Evolutionary conservation across 169 alveolate species (phyloP).

Genomic region (Cryptosporidium meleagridis): DNA sequence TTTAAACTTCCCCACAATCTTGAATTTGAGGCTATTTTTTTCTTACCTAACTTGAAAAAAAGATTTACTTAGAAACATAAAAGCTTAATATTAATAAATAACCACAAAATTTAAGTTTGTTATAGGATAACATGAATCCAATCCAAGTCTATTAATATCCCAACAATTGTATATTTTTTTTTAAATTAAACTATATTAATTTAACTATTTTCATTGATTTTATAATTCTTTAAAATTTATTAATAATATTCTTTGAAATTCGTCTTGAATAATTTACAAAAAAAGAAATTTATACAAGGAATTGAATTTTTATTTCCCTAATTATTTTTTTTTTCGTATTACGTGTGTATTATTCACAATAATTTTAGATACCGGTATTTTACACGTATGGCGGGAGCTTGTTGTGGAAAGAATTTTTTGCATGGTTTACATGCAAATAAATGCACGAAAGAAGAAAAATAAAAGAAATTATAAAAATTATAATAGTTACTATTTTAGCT

Average conservation of each 20-base stretch:
- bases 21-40: neutral
- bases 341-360: neutral
- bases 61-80: neutral
- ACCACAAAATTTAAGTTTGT: neutral
- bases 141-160: neutral
- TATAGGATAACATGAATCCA: neutral
- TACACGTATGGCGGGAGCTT: constrained; percentile 23
- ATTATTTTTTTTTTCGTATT: neutral
- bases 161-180: neutral
- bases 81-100: neutral
- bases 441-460: neutral
- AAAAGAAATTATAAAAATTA: neutral
- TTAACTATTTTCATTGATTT: neutral
- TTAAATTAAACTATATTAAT: neutral
- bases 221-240: too few relatives aligned
- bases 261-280: too few relatives aligned
- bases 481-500: neutral
- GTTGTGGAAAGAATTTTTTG: constrained; percentile 6
- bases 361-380: constrained; percentile 33
- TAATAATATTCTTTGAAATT: neutral
- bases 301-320: neutral
- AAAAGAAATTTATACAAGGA: neutral
- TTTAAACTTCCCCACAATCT: neutral
- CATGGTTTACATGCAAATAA: neutral
- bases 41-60: neutral